A percentile compares a stretch with the other conserved stretches of the same genome.
Evolutionary conservation across 768 basidiomycete genomes (phyloP).

Genomic region (Agaricus blazei): DNA sequence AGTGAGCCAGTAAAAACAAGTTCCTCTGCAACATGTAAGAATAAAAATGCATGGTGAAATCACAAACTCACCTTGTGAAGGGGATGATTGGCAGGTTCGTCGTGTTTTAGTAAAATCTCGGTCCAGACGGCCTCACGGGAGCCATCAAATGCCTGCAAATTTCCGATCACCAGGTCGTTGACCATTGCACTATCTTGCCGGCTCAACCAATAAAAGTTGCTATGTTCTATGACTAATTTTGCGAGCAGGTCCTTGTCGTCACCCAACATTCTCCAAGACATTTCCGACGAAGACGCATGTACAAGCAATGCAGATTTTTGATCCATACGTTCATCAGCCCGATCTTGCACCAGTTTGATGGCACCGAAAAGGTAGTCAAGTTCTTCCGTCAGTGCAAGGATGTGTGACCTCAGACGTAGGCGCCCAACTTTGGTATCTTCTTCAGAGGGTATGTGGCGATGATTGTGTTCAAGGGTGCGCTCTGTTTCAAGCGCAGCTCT

Average conservation of each 20-base stretch:
- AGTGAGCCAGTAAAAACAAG: constrained; percentile 71
- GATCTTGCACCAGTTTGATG: constrained; percentile 78
- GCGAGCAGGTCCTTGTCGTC: constrained; percentile 67
- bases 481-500: constrained; percentile 57
- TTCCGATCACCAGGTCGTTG: constrained; percentile 67
- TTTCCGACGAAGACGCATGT: constrained; percentile 77
- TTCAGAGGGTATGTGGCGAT: constrained; percentile 34
- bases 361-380: constrained; percentile 84
- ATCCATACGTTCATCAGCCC: constrained; percentile 57
- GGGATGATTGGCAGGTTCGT: constrained; percentile 65
- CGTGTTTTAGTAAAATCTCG: constrained; percentile 80
- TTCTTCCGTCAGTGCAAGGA: constrained; percentile 68
- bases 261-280: constrained; percentile 91
- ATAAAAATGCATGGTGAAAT: not conserved
- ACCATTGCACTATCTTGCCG: constrained; percentile 85
- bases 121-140: constrained; percentile 78
- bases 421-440: constrained; percentile 45
- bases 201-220: constrained; percentile 78
- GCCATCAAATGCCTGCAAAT: constrained; percentile 84
- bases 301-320: constrained; percentile 78
- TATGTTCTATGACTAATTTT: constrained; percentile 78
- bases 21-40: constrained; percentile 41
- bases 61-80: constrained; percentile 54
- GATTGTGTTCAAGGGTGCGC: constrained; percentile 31
- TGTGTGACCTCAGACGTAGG: constrained; percentile 67